Base-by-base conservation (phyloP, 169 alveolate genomes). In the Cryptosporidium ryanae region DNA sequence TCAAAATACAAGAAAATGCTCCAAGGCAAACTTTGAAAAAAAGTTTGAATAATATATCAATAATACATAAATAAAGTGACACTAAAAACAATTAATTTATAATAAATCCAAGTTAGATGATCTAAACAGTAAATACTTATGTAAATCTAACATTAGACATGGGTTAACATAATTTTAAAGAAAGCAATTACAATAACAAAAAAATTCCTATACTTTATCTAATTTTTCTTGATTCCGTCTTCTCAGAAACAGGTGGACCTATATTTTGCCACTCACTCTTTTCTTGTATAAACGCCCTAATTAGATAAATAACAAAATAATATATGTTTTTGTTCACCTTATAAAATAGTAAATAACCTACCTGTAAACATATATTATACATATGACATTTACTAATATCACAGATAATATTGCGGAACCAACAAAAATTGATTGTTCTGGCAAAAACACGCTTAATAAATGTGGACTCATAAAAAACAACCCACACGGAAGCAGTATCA, bases 241-340 rank as follows among this genome's bases (percentile, higher is more conserved):
- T 15, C 15, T 61, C 32, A 7, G 83, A 50, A 1, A 55, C 32
- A 38, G 87, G 87, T 31, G 87, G 87, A n/a, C 87, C 87, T 38
- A 76, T 76, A 55, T 76, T 55, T 25, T 76, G 76, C 87, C 87
- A 76, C 27, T 76, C 87, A 43, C 87, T 48, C 61, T 76, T 76
- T 46, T 76, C 87, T n/a, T 76, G 87, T 25, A 76, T 46, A 76
- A 59, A 76, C 15, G 87, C 87, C 21, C 87, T 76, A 31, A 15
- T 18, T 38, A 15, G 38, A 15, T 43, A 1, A 34, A 21, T 1
- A 3, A 1, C 0, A 55, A 13, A 17, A 13, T 55, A 55, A 55
- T 13, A 15, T 17, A 55, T 55, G 21, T 13, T 55, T 17, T 55
- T 55, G 21, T 13, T 0, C 10, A 13, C 12, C 12, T 13, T 27